Base-by-base conservation (phyloP, 345 rosid species). In the Capsella bursapastoris region DNA sequence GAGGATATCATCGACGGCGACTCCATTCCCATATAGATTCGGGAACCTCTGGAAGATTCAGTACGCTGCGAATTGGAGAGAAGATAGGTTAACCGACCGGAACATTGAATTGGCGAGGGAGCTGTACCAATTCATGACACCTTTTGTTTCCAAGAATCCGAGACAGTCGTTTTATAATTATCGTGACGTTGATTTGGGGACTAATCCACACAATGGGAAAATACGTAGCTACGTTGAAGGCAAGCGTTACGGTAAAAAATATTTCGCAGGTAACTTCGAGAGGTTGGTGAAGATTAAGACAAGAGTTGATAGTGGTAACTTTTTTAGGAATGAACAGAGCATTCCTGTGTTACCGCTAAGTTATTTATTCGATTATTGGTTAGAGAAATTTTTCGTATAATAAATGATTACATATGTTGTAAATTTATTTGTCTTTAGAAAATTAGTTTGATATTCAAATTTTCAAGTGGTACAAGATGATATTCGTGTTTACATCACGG, bases 81-180 rank as follows among this genome's bases (percentile, higher is more conserved):
- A 86, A 3, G 64, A 72, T 2, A 84, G 85, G 6, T 78, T 74
- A 12, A 78, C 76, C 25, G 60, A 74, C 56, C 52, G 69, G 13
- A 70, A 80, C 18, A 7, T 85, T 35, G 52, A 66, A 5, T 57
- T 62, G 67, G 52, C 69, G 1, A 84, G 90, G 57, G 34, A 48
- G 53, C 70, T 87, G 1, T 76, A 87, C 77, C 61, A 51, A 22
- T 84, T 12, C 66, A 87, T 74, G 88, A 74, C 88, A 16, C 85
- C 85, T 0, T 87, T 76, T 40, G 94, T 88, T 63, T 78, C 94
- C 0, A 84, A 84, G 75, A 82, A 86, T 32, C 94, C 97, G 2
- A 84, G 90, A 57, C 74, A 77, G 6, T 72, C 90, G 13, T 87
- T 28, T 67, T 66, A 62, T 16, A 77, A 63, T 13, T 84, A 89